These are phyloP conservation scores for Posidonia oceanica DNA, from an alignment of 116 monocot genomes.

Conservation along the genomic window DNA sequence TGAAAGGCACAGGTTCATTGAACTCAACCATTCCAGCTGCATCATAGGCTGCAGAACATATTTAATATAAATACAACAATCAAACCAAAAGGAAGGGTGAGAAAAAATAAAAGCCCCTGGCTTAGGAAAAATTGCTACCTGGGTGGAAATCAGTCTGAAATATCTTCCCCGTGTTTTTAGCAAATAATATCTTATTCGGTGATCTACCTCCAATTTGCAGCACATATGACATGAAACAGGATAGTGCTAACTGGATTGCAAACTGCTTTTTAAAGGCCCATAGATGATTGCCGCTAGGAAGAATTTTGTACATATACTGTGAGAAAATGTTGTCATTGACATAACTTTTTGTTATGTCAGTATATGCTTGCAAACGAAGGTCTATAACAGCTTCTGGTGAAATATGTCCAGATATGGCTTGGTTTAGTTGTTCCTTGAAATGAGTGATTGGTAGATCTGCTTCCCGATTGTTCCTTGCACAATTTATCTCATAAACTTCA, in stretches of 20 bases:
- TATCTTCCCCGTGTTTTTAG: conserved; percentile 96
- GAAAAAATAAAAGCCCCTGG: conserved; percentile 2
- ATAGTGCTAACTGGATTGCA: conserved; percentile 81
- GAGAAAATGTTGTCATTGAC: conserved; percentile 95
- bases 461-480: conserved; percentile 86
- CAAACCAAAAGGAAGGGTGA: not conserved
- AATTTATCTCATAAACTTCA: conserved; percentile 96
- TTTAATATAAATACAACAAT: not conserved
- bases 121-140: conserved; percentile 24
- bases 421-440: conserved; percentile 96
- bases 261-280: conserved; percentile 99
- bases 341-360: conserved; percentile 66
- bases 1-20: conserved; percentile 93
- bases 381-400: conserved; percentile 77
- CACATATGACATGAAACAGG: conserved; percentile 94
- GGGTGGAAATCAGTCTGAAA: conserved; percentile 99
- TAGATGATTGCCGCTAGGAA: conserved; percentile 87
- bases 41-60: conserved; percentile 71
- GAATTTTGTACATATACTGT: conserved; percentile 97
- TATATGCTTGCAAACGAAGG: conserved; percentile 86
- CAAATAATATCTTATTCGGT: conserved; percentile 92
- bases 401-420: conserved; percentile 81
- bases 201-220: conserved; percentile 94
- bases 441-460: conserved; percentile 80
- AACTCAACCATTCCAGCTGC: conserved; percentile 95